Evolutionary conservation across 805 yeast species (phyloP), one percentile per base, ranked within the genome.

Genomic region (Schwanniomyces occidentalis): DNA sequence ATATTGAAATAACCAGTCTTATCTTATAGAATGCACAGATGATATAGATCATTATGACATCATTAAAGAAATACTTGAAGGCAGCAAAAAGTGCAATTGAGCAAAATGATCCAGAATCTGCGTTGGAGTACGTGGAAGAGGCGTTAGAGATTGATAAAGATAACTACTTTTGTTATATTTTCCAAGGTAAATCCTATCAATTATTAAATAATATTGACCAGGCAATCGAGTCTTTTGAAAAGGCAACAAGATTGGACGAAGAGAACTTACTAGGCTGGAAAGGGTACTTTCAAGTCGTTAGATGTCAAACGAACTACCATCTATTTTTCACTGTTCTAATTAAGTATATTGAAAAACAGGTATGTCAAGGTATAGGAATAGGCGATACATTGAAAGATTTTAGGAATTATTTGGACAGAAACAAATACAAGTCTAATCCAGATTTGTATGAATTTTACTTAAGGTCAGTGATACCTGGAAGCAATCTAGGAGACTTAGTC

Each of bases 231-330:
- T 55, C 72, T 8, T 82, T 80, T 47, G 48, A 49, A 19, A 51
- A 48, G 14, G 89, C 89, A 0, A 71, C 77, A 3, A 47, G 54
- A 5, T 33, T 80, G 1, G 73, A 78, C 18, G 71, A 76, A 0
- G 63, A 65, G 2, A 76, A 81, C 32, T 44, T 78, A 2, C 55
- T 75, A 16, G 95, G 89, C 0, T 90, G 93, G 95, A 87, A 85
- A 50, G 98, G 98, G 1, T 68, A 82, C 40, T 60, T 79, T 39
- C 72, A 76, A 30, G 56, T 78, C 0, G 66, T 61, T 8, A 59
- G 61, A 35, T 48, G 58, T 8, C 45, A 48, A 20, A 53, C 64
- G 3, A 71, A 76, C 35, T 64, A 61, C 42, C 48, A 54, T 4
- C 37, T 57, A 2, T 80, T 74, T 54, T 81, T 83, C 48, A 47